Conservation (phyloP, 345 rosid species). For the Melaleuca alternifolia region DNA sequence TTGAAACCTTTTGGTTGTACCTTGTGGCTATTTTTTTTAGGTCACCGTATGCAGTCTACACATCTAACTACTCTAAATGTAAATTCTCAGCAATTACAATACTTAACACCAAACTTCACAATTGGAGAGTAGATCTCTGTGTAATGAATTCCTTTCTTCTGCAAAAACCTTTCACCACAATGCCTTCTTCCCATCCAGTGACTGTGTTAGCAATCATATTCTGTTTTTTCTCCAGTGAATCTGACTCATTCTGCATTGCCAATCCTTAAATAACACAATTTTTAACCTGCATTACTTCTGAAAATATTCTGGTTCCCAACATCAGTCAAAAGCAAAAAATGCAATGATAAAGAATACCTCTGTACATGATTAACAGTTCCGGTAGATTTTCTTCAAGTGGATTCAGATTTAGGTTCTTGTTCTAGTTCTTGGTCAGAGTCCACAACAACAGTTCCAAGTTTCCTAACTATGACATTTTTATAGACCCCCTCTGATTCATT, state of each 20-base stretch:
- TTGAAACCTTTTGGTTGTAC: background rate
- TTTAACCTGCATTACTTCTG: background rate
- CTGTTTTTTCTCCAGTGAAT: background rate
- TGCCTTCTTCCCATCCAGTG: background rate
- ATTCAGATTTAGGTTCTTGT: background rate
- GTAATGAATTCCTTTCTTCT: background rate
- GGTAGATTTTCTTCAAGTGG: background rate
- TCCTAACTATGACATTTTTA: background rate
- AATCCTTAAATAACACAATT: background rate
- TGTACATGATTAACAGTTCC: background rate
- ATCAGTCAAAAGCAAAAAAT: background rate
- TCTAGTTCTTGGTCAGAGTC: background rate
- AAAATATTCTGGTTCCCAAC: background rate
- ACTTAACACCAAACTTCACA: background rate
- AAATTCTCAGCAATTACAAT: background rate
- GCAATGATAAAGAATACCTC: background rate
- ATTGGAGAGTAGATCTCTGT: background rate
- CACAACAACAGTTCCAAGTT: background rate
- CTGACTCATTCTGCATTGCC: background rate
- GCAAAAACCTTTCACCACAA: background rate
- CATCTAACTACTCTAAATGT: background rate
- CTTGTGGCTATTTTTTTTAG: background rate
- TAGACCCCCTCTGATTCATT: background rate
- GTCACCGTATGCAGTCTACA: background rate
- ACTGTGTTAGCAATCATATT: background rate